Evolutionary conservation across 2,329 filamentous ascomycete genomes (phyloP), one percentile per base, ranked within the genome.

Genomic region (Alternaria incomplexa): DNA sequence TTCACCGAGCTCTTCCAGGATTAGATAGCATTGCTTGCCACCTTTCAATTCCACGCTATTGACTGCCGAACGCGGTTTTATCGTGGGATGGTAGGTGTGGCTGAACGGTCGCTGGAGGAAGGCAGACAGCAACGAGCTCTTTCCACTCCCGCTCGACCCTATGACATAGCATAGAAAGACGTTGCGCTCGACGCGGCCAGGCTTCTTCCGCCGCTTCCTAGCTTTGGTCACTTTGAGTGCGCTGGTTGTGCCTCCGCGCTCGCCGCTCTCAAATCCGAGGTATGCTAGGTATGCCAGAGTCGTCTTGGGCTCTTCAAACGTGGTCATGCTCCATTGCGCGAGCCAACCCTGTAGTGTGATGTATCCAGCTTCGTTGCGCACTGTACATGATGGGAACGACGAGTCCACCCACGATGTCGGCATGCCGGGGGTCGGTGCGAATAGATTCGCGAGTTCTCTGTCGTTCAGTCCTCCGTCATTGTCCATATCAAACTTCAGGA

Each of bases 301-400:
- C 0, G 93, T 97, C 77, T 96, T 96, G 12, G 96, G 95, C 60
- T 96, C 94, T 63, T 96, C 89, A 73, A 98, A 99, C 0, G 96
- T 99, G 0, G 96, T 99, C 96, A 99, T 99, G 78, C 94, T 97
- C 96, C 96, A 99, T 74, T 99, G 96, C 5, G 96, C 96, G 40
- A 99, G 87, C 96, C 96, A 99, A 2, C 96, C 96, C 79, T 99
- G 96, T 5, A 99, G 85, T 1, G 96, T 99, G 65, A 99, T 94
- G 77, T 98, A 89, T 0, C 96, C 96, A 9, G 93, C 93, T 80
- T 99, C 96, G 76, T 97, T 98, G 45, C 93, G 90, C 17, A 98
- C 95, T 0, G 96, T 97, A 23, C 93, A 97, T 1, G 92, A 93
- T 2, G 96, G 96, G 74, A 99, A 99, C 0, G 89, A 92, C 1